Evolutionary conservation across 345 rosid species (phyloP).

Genomic region (Isatis tinctoria): DNA sequence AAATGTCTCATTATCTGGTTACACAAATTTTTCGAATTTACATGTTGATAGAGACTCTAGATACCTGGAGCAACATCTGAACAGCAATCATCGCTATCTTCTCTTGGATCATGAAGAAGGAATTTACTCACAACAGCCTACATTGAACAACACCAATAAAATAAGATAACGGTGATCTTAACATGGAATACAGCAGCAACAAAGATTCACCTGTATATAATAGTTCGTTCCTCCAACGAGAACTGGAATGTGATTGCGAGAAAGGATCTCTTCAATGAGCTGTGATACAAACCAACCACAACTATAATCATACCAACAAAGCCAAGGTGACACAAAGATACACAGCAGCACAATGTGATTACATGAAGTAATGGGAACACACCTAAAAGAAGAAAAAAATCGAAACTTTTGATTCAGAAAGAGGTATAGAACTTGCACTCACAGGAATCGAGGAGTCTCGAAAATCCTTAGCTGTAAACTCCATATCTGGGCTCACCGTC

Average conservation of each 20-base stretch:
- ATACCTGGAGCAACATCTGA: conserved; percentile 43
- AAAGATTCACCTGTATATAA: conserved; percentile 71
- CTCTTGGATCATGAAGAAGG: conserved; percentile 64
- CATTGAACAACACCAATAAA: background rate
- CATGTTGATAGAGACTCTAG: background rate
- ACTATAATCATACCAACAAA: conserved; percentile 9
- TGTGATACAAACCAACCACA: conserved; percentile 31
- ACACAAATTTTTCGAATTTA: background rate
- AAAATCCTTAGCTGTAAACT: conserved; percentile 76
- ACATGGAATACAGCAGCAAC: background rate
- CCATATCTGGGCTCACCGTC: conserved; percentile 53
- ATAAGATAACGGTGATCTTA: background rate
- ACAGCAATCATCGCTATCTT: conserved; percentile 33
- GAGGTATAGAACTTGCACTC: conserved; percentile 32
- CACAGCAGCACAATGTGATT: background rate
- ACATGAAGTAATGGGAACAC: no score
- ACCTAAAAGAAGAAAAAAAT: no score
- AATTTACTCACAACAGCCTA: conserved; percentile 86
- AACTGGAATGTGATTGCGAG: conserved; percentile 71
- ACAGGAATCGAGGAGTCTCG: conserved; percentile 68
- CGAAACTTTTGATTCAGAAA: background rate
- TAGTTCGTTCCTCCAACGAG: conserved; percentile 94
- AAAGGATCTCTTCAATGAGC: conserved; percentile 65
- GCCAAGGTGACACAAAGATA: no score
- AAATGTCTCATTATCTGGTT: background rate